Percentiles rank a stretch among this genome's conserved stretches.
These are phyloP conservation scores for Boletus subparvulus DNA, from an alignment of 768 basidiomycete species.

Conservation along the genomic window DNA sequence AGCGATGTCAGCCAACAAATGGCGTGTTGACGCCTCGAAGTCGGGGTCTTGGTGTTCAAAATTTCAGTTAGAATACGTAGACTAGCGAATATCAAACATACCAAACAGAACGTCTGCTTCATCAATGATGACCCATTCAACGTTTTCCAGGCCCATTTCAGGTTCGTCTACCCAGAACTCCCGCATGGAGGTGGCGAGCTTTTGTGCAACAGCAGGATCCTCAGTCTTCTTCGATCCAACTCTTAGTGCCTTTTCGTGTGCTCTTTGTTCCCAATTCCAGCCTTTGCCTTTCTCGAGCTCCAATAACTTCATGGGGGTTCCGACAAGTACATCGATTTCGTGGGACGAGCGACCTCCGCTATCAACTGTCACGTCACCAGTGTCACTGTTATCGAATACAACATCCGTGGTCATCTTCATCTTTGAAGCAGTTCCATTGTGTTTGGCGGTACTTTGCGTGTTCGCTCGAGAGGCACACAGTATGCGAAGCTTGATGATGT, in stretches of 20 bases:
- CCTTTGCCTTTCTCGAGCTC: slow-evolving; percentile 56
- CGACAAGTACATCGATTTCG: slow-evolving; percentile 57
- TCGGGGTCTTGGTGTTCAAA: slow-evolving; percentile 59
- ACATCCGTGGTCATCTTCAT: slow-evolving; percentile 35
- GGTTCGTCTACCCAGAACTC: slow-evolving; percentile 48
- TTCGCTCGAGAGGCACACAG: slow-evolving; percentile 68
- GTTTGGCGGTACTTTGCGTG: slow-evolving; percentile 20
- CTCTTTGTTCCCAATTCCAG: slow-evolving; percentile 47
- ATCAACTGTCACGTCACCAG: slow-evolving; percentile 32
- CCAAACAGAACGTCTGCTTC: slow-evolving; percentile 92
- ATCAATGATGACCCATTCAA: slow-evolving; percentile 90
- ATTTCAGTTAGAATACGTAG: not conserved
- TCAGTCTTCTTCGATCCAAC: slow-evolving; percentile 30
- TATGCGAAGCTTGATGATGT: slow-evolving; percentile 75
- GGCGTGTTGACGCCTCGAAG: slow-evolving; percentile 72
- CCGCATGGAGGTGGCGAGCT: slow-evolving; percentile 17
- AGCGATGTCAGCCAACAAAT: slow-evolving; percentile 69
- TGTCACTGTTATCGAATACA: slow-evolving; percentile 20
- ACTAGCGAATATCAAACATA: slow-evolving; percentile 31
- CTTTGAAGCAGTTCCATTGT: slow-evolving; percentile 46
- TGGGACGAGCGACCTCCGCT: slow-evolving; percentile 15
- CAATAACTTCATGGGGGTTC: slow-evolving; percentile 62
- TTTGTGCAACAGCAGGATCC: slow-evolving; percentile 19
- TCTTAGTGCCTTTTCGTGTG: slow-evolving; percentile 23
- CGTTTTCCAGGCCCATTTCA: slow-evolving; percentile 60